A percentile compares a stretch with the other conserved stretches of the same genome.
Evolutionary conservation across 2,329 filamentous ascomycete species (phyloP).

Genomic region (Claviceps humidiphila): DNA sequence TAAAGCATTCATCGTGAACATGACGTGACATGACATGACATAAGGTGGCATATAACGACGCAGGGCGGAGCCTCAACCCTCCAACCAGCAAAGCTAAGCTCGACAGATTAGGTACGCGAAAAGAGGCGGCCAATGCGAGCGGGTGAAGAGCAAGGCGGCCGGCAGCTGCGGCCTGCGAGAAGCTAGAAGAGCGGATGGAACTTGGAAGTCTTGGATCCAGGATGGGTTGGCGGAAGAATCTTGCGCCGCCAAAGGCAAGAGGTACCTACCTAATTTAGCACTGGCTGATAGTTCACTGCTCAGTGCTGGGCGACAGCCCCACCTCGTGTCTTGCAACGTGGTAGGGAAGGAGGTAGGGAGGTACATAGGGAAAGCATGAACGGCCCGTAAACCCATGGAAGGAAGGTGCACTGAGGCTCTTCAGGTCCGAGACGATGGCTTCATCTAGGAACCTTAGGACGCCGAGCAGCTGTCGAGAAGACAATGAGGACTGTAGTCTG

Average conservation of each 20-base stretch:
- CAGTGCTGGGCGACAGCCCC: not conserved
- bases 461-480: not conserved
- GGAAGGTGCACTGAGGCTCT: not conserved
- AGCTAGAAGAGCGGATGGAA: not conserved
- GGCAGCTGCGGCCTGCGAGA: not conserved
- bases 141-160: not conserved
- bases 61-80: not conserved
- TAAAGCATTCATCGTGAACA: not conserved
- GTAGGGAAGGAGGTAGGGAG: not conserved
- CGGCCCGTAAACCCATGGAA: not conserved
- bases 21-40: not conserved
- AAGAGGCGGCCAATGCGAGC: not conserved
- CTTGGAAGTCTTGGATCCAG: not conserved
- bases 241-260: not conserved
- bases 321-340: not conserved
- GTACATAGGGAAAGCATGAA: not conserved
- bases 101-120: too few relatives aligned
- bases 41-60: not conserved
- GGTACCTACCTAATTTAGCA: too few relatives aligned
- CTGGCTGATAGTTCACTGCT: too few relatives aligned
- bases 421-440: not conserved
- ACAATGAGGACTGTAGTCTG: not conserved
- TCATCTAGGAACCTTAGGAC: not conserved
- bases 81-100: too few relatives aligned
- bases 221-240: not conserved